Evolutionary conservation across 106 monocot species (phyloP).

Genomic region (Apostasia shenzhenica): DNA sequence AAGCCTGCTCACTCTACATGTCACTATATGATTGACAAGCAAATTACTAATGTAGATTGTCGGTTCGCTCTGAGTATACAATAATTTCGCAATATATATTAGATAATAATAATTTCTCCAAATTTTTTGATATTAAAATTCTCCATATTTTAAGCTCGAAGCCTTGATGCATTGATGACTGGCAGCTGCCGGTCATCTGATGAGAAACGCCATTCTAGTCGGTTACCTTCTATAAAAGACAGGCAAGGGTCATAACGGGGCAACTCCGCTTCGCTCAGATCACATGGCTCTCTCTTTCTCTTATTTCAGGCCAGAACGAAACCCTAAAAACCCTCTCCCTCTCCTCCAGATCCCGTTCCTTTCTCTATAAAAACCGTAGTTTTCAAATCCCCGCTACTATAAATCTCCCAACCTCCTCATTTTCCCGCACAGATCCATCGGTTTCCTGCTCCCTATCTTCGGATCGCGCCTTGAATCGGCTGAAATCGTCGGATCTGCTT

Average conservation of each 20-base stretch:
- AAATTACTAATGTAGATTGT: too few species aligned
- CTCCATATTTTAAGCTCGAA: too few species aligned
- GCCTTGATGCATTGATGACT: too few species aligned
- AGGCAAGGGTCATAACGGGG: not conserved
- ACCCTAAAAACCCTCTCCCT: conserved; percentile 2
- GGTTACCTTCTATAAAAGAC: not conserved
- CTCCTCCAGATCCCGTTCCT: conserved; percentile 3
- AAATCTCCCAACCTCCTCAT: not conserved
- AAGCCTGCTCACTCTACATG: too few species aligned
- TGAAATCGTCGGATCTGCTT: not conserved
- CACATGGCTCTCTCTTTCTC: not conserved
- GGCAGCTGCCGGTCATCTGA: not conserved
- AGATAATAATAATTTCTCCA: too few species aligned
- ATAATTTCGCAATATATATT: too few species aligned
- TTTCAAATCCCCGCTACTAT: conserved; percentile 1
- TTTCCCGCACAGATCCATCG: conserved; percentile 6
- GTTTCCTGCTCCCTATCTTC: not conserved
- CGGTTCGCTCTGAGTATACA: too few species aligned
- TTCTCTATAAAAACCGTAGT: conserved; percentile 5
- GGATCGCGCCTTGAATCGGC: not conserved
- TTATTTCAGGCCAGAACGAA: conserved; percentile 1
- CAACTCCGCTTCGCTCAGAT: not conserved
- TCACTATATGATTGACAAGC: too few species aligned
- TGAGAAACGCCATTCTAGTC: not conserved
- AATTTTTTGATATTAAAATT: too few species aligned